Conservation (phyloP, 345 rosid genomes). For the Euclidium syriacum region DNA sequence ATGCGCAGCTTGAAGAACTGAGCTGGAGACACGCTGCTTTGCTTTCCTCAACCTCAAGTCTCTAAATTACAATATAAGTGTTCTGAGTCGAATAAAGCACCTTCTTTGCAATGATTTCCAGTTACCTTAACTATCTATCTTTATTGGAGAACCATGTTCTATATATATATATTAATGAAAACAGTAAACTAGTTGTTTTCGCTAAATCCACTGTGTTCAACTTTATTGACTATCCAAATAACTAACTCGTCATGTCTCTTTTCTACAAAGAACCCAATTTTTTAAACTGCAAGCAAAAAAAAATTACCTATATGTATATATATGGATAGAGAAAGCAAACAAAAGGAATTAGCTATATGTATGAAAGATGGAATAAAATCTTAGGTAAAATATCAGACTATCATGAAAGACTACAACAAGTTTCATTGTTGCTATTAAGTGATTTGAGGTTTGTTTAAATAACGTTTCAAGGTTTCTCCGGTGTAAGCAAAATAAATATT, state of each 20-base stretch:
- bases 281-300: no score
- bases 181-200: neutral
- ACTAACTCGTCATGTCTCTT: no score
- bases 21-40: no score
- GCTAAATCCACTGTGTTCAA: neutral
- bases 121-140: constrained; percentile 9
- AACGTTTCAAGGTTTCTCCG: no score
- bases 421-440: no score
- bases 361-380: constrained; percentile 9
- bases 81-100: constrained; percentile 8
- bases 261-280: no score
- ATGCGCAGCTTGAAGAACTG: constrained; percentile 16
- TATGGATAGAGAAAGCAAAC: neutral
- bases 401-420: no score
- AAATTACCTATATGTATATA: no score
- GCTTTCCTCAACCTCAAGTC: neutral
- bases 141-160: constrained; percentile 11
- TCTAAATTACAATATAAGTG: neutral
- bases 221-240: neutral
- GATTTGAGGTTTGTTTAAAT: no score
- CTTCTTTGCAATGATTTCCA: constrained; percentile 9
- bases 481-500: no score
- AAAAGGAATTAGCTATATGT: neutral
- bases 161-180: neutral
- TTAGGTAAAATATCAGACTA: no score